These are phyloP conservation scores for Fusarium oxysporum DNA, from an alignment of 2,329 filamentous ascomycete species.

Conservation along the genomic window DNA sequence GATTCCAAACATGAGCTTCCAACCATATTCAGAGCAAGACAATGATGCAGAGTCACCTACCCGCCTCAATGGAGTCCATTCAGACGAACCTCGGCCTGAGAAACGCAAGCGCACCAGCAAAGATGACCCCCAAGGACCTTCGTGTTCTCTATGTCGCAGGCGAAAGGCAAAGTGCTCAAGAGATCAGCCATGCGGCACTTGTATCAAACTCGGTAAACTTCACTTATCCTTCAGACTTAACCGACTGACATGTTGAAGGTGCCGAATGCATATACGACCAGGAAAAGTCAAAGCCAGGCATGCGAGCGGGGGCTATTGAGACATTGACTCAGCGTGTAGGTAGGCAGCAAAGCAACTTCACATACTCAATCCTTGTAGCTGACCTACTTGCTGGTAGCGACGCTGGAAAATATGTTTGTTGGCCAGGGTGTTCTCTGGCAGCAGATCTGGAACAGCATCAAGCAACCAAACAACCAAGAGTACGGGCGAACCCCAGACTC, in stretches of 20 bases:
- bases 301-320: conserved; percentile 52
- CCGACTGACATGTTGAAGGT: background rate
- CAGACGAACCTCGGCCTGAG: background rate
- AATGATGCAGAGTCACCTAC: background rate
- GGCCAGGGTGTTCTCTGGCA: conserved; percentile 53
- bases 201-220: background rate
- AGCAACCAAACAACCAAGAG: background rate
- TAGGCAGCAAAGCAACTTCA: conserved; percentile 7
- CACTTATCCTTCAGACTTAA: accelerated
- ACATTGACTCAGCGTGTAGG: conserved; percentile 49
- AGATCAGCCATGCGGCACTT: background rate
- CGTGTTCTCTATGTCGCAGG: background rate
- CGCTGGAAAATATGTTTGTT: conserved; percentile 54
- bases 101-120: background rate
- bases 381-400: background rate
- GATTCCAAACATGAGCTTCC: background rate
- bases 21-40: background rate
- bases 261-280: conserved; percentile 52
- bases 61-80: background rate
- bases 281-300: conserved; percentile 48
- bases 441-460: conserved; percentile 43
- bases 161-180: background rate
- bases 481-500: background rate
- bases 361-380: too few relatives aligned
- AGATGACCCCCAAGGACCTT: background rate